phyloP scores from a whole-genome alignment of 495 filamentous ascomycete species.

The Penicillium turbatum region DNA sequence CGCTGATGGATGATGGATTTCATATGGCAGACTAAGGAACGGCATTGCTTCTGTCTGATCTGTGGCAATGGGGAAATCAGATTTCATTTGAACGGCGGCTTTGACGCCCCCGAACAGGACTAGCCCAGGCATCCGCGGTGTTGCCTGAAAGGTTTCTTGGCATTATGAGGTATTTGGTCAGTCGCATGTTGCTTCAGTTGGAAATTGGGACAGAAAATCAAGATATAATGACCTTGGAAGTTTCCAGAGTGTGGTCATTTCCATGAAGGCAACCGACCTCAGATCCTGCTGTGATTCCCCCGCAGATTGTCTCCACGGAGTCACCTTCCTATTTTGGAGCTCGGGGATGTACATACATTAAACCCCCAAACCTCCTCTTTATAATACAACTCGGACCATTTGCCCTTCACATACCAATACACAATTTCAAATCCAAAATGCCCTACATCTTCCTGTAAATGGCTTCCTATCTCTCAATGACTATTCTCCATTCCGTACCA shows the following conservation, averaged over 20 bases:
- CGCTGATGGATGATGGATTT: constrained; percentile 10
- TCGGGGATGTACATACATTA: constrained; percentile 3
- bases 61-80: neutral
- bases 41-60: neutral
- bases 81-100: neutral
- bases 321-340: constrained; percentile 1
- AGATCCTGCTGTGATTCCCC: too few relatives aligned
- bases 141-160: neutral
- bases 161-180: constrained; percentile 38
- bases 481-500: neutral
- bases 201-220: too few relatives aligned
- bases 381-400: too few relatives aligned
- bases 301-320: constrained; percentile 1
- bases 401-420: neutral
- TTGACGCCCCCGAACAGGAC: neutral
- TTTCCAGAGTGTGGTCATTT: too few relatives aligned
- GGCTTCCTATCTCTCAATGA: neutral
- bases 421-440: neutral
- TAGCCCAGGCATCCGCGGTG: neutral
- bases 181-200: too few relatives aligned
- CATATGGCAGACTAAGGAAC: constrained; percentile 25
- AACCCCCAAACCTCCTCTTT: neutral
- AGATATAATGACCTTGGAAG: too few relatives aligned
- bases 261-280: too few relatives aligned
- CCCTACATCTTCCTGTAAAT: constrained; percentile 2